Evolutionary conservation across 2,329 filamentous ascomycete genomes (phyloP), one percentile per base, ranked within the genome.

Genomic region (Penicillium polonicum): DNA sequence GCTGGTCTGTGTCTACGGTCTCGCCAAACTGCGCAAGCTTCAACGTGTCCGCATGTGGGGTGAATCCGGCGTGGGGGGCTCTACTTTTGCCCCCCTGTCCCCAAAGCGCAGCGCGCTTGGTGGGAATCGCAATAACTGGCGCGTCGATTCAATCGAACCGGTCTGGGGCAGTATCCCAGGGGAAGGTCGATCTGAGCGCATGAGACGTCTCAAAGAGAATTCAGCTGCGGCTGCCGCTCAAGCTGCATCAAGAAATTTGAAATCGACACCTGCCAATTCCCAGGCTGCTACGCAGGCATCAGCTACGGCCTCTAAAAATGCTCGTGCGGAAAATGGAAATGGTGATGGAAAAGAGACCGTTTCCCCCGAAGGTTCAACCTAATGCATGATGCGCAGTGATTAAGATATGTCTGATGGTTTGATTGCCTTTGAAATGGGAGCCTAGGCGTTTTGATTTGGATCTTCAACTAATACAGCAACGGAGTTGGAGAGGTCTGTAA

Each of bases 11-110:
- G 83, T 85, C 68, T 96, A 93, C 75, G 92, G 94, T 5, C 82
- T 97, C 48, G 82, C 83, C 52, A 95, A 91, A 75, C 83, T 99
- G 62, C 86, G 90, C 63, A 89, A 89, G 71, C 89, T 96, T 27
- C 91, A 96, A 79, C 85, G 91, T 60, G 87, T 97, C 62, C 90
- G 88, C 70, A 96, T 97, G 91, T 92, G 85, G 82, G 85, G 85
- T 43, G 83, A 85, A 69, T 75, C 77, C 1, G 80, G 80, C 50
- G 70, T 69, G 55, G 73, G 76, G 19, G 65, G 67, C 43, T 52
- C 59, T 12, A 69, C 66, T 35, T 66, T 72, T 46, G 66, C 65
- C 25, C 69, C 67, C 9, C 62, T 71, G 29, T 64, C 68, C 27
- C 62, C 65, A 21, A 66, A 70, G 46, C 61, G 57, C 38, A 61